phyloP scores from a whole-genome alignment of 805 yeast species.

The Candida coleopterorum region DNA sequence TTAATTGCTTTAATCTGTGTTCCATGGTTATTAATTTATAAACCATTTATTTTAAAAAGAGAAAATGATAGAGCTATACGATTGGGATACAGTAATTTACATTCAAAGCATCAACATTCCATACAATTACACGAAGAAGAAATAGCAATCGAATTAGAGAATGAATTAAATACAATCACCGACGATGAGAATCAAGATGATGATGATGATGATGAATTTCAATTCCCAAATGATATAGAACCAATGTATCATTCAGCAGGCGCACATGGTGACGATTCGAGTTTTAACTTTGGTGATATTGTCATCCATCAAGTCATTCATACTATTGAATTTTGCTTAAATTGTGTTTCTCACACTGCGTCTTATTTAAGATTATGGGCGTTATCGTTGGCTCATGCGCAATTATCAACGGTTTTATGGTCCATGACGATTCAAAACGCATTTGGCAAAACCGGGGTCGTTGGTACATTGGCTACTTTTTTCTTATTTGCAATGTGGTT shows the following conservation, averaged over 20 bases:
- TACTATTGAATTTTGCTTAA: slow-evolving; percentile 74
- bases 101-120: slow-evolving; percentile 38
- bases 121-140: slow-evolving; percentile 41
- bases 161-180: too few relatives aligned
- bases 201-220: slow-evolving; percentile 22
- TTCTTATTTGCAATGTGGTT: slow-evolving; percentile 73
- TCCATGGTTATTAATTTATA: slow-evolving; percentile 66
- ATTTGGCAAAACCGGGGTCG: slow-evolving; percentile 49
- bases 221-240: slow-evolving; percentile 35
- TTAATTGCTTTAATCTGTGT: slow-evolving; percentile 61
- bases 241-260: slow-evolving; percentile 29
- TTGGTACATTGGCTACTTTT: slow-evolving; percentile 56
- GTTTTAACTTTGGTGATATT: slow-evolving; percentile 54
- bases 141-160: slow-evolving; percentile 19
- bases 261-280: slow-evolving; percentile 42
- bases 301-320: slow-evolving; percentile 78
- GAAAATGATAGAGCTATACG: slow-evolving; percentile 30
- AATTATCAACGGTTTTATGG: slow-evolving; percentile 70
- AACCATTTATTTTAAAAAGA: slow-evolving; percentile 49
- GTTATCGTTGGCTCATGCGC: slow-evolving; percentile 74
- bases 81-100: slow-evolving; percentile 36
- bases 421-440: slow-evolving; percentile 67
- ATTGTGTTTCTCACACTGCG: slow-evolving; percentile 77
- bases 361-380: slow-evolving; percentile 79
- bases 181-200: slow-evolving; percentile 16